A percentile compares a stretch with the other conserved stretches of the same genome.
Evolutionary conservation across 192 early-diverging fungal genomes (phyloP).

Genomic region (Thoreauomyces humboldtii): DNA sequence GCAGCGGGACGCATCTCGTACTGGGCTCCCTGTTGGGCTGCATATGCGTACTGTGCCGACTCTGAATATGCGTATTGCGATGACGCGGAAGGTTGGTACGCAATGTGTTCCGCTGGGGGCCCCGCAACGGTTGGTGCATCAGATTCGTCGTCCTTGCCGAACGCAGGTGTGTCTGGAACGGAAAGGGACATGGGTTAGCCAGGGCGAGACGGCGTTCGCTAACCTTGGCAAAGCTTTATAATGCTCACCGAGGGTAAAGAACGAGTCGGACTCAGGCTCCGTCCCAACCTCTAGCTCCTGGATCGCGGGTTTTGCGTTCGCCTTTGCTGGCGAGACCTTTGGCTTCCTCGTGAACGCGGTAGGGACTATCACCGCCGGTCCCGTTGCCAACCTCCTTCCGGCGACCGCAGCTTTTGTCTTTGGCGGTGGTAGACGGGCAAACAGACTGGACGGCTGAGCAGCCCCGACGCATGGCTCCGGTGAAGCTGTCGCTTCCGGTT

Average conservation of each 20-base stretch:
- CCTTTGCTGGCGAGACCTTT: neutral
- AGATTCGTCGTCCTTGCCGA: neutral
- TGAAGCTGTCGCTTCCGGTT: neutral
- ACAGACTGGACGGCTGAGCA: constrained; percentile 3
- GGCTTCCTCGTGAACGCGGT: neutral
- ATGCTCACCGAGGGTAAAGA: constrained; percentile 3
- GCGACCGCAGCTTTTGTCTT: constrained; percentile 8
- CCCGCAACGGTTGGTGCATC: neutral
- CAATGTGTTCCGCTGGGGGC: neutral
- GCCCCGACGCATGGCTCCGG: neutral
- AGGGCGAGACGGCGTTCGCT: neutral
- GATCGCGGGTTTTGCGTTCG: neutral
- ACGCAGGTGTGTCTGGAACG: too few species aligned
- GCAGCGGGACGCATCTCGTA: neutral
- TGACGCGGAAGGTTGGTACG: neutral
- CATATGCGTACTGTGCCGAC: constrained; percentile 22
- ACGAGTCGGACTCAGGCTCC: constrained; percentile 1
- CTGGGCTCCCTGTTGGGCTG: neutral
- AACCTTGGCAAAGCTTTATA: neutral
- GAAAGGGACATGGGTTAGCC: neutral
- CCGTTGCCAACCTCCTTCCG: neutral
- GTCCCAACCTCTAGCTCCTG: neutral
- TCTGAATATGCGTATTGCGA: constrained; percentile 1
- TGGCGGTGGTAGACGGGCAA: constrained; percentile 22
- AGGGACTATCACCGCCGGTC: neutral